A percentile compares a stretch with the other conserved stretches of the same genome.
Evolutionary conservation across 2,329 filamentous ascomycete genomes (phyloP).

Genomic region (Aspergillus costaricaensis): DNA sequence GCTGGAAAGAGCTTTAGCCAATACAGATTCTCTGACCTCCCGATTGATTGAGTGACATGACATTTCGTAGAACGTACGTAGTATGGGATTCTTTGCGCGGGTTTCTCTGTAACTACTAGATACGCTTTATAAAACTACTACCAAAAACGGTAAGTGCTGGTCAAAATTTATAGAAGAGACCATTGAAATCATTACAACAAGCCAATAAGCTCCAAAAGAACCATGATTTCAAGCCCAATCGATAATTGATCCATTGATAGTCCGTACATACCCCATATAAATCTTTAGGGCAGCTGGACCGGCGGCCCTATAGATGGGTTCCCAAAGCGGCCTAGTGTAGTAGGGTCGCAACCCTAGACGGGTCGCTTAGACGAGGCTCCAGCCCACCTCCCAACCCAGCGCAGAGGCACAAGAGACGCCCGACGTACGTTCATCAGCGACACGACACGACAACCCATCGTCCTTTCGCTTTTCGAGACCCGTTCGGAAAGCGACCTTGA

Average conservation of each 20-base stretch:
- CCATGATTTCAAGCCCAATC: background rate
- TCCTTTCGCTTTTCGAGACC: slow-evolving; percentile 49
- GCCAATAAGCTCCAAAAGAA: background rate
- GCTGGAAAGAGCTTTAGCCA: slow-evolving; percentile 37
- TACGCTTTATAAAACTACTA: background rate
- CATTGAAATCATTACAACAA: background rate
- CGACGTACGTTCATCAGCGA: slow-evolving; percentile 37
- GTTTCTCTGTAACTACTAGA: background rate
- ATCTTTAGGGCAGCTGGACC: slow-evolving; percentile 13
- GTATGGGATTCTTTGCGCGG: background rate
- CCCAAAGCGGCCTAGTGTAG: slow-evolving; percentile 31
- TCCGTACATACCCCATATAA: slow-evolving; percentile 1
- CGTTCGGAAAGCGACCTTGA: slow-evolving; percentile 48
- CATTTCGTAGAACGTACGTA: slow-evolving; percentile 16
- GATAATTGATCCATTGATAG: too few species aligned
- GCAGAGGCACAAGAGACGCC: slow-evolving; percentile 31
- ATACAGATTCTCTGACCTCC: slow-evolving; percentile 40
- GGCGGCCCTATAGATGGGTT: slow-evolving; percentile 10
- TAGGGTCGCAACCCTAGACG: slow-evolving; percentile 45
- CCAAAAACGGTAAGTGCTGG: background rate
- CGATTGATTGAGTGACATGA: slow-evolving; percentile 17
- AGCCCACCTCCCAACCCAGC: slow-evolving; percentile 38
- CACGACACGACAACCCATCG: slow-evolving; percentile 41
- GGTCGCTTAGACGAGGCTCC: slow-evolving; percentile 47
- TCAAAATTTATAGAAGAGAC: background rate